These are phyloP conservation scores for Phaeotremella skinneri DNA, from an alignment of 768 basidiomycete species.

Conservation along the genomic window DNA sequence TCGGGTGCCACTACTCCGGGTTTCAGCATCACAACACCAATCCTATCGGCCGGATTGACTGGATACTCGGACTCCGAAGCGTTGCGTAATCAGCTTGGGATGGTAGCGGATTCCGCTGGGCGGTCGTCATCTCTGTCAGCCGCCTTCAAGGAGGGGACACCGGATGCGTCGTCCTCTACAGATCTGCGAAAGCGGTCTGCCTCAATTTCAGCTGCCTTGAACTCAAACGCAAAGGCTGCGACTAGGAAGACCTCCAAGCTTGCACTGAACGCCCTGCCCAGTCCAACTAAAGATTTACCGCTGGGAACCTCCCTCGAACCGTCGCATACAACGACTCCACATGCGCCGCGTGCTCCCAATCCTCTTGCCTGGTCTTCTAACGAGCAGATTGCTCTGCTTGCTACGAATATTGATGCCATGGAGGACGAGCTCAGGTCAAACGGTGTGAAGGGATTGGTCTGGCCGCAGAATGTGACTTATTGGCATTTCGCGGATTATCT, in stretches of 20 bases:
- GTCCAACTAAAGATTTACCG: constrained; percentile 27
- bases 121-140: neutral
- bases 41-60: constrained; percentile 3
- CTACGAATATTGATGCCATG: constrained; percentile 72
- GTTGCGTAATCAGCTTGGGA: neutral
- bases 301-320: constrained; percentile 50
- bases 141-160: constrained; percentile 13
- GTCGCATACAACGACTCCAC: constrained; percentile 38
- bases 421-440: constrained; percentile 70
- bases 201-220: neutral
- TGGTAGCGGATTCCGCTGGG: neutral
- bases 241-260: constrained; percentile 11
- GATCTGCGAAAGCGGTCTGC: constrained; percentile 12
- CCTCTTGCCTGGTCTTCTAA: constrained; percentile 67
- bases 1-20: neutral
- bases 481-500: constrained; percentile 81
- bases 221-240: constrained; percentile 10
- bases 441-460: constrained; percentile 63
- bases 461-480: constrained; percentile 80
- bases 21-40: neutral
- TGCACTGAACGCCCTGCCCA: constrained; percentile 31
- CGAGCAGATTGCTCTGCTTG: constrained; percentile 63
- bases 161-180: constrained; percentile 3
- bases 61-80: neutral
- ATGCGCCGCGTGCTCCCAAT: constrained; percentile 28